Percentiles rank a stretch among this genome's conserved stretches.
These are phyloP conservation scores for Ogataea paraovalis DNA, from an alignment of 805 yeast genomes.

Conservation along the genomic window DNA sequence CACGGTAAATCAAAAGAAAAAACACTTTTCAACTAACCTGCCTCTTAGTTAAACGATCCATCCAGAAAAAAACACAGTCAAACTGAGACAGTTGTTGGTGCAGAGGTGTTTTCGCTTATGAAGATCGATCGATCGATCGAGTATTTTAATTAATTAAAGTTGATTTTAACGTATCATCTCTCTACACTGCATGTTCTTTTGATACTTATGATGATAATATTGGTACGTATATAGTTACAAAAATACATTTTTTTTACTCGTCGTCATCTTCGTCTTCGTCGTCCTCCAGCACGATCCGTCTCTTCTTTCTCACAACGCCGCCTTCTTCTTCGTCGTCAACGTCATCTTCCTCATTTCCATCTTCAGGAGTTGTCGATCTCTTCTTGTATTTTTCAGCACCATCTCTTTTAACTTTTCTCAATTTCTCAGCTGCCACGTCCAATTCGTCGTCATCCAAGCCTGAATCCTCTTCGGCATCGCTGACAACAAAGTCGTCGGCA, in stretches of 20 bases:
- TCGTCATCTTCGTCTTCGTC: constrained; percentile 24
- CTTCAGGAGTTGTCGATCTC: constrained; percentile 39
- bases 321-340: constrained; percentile 41
- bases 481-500: constrained; percentile 34
- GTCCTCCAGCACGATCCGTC: not conserved
- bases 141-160: too few species aligned
- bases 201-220: too few species aligned
- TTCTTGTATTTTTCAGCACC: constrained; percentile 49
- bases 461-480: constrained; percentile 32
- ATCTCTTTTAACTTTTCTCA: constrained; percentile 49
- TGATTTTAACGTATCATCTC: too few species aligned
- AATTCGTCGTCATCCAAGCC: constrained; percentile 35
- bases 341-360: constrained; percentile 42
- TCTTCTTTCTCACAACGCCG: not conserved
- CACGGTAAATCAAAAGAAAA: too few species aligned
- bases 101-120: too few species aligned
- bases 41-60: too few species aligned
- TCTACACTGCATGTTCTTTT: too few species aligned
- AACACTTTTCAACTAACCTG: too few species aligned
- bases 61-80: not conserved
- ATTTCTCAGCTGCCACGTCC: constrained; percentile 55
- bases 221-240: not conserved
- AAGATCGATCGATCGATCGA: too few species aligned
- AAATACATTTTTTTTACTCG: constrained; percentile 10
- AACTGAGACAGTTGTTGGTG: too few species aligned